Conservation (phyloP, 352 stramenopile genomes). For the Aphanomyces euteiches region DNA sequence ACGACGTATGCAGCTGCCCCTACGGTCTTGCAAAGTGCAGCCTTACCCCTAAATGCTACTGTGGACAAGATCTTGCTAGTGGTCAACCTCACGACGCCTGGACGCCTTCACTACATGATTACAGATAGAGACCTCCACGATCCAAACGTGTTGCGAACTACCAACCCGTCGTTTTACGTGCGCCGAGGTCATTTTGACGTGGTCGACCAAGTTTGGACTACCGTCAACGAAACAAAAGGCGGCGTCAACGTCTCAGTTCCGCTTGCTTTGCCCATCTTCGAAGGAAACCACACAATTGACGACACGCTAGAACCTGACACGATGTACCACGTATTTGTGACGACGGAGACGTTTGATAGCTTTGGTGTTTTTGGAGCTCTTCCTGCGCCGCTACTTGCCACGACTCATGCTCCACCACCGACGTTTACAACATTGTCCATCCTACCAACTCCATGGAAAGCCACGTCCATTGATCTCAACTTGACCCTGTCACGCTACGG, state of each 20-base stretch:
- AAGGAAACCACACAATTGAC: constrained; percentile 50
- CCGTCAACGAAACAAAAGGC: constrained; percentile 64
- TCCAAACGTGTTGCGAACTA: constrained; percentile 43
- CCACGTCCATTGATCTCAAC: constrained; percentile 48
- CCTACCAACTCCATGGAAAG: constrained; percentile 39
- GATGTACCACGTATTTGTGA: constrained; percentile 75
- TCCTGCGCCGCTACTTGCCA: constrained; percentile 56
- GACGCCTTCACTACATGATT: constrained; percentile 66
- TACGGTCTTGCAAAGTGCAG: constrained; percentile 56
- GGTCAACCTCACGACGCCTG: constrained; percentile 61
- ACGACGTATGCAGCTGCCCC: constrained; percentile 57
- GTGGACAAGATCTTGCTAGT: constrained; percentile 55
- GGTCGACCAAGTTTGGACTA: constrained; percentile 34
- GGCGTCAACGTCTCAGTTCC: constrained; percentile 65
- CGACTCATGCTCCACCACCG: constrained; percentile 50
- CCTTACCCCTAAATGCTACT: constrained; percentile 40
- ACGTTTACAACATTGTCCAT: constrained; percentile 43
- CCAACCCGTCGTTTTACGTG: constrained; percentile 36
- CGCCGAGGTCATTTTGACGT: constrained; percentile 51
- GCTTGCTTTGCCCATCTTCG: constrained; percentile 55
- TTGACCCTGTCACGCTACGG: constrained; percentile 57
- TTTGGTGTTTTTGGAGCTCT: constrained; percentile 67
- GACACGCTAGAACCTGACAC: constrained; percentile 40
- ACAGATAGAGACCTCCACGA: constrained; percentile 75
- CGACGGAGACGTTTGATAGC: constrained; percentile 59